A percentile compares a stretch with the other conserved stretches of the same genome.
Evolutionary conservation across 305 asterid species (phyloP).

Genomic region (Fraxinus sp.): DNA sequence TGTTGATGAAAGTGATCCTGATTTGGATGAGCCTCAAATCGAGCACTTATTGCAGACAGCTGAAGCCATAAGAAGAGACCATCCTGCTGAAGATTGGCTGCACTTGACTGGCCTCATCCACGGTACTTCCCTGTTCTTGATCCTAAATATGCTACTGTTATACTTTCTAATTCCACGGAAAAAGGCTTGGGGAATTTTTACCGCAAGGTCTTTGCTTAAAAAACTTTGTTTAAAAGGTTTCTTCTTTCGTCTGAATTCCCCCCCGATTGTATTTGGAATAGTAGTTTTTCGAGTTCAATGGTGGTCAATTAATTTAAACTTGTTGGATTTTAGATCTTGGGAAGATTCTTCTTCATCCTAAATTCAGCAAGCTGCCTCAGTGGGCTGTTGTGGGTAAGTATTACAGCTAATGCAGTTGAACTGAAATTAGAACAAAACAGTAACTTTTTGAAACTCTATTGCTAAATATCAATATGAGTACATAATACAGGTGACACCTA

Average conservation of each 20-base stretch:
- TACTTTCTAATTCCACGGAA: not conserved
- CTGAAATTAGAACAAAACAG: not conserved
- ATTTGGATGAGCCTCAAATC: constrained; percentile 59
- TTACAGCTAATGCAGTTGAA: not conserved
- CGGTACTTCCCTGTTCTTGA: constrained; percentile 28
- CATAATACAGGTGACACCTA: constrained; percentile 44
- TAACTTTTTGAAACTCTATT: not conserved
- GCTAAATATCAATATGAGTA: not conserved
- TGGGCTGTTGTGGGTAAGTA: constrained; percentile 61
- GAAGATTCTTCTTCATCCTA: constrained; percentile 50
- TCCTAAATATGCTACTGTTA: not conserved
- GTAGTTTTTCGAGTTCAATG: not conserved
- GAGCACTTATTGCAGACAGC: constrained; percentile 62
- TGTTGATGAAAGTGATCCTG: constrained; percentile 69
- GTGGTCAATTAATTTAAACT: not conserved
- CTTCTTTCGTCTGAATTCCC: not conserved
- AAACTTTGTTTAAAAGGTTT: not conserved
- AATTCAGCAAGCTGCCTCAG: constrained; percentile 61
- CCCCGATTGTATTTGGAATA: not conserved
- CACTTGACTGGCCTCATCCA: constrained; percentile 58
- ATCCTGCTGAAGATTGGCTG: constrained; percentile 59
- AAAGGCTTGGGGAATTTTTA: not conserved
- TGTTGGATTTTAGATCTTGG: constrained; percentile 46
- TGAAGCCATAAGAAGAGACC: constrained; percentile 58
- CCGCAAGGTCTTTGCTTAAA: not conserved